A percentile compares a stretch with the other conserved stretches of the same genome.
Evolutionary conservation across 768 basidiomycete species (phyloP).

Genomic region (Agrocybe pediades): DNA sequence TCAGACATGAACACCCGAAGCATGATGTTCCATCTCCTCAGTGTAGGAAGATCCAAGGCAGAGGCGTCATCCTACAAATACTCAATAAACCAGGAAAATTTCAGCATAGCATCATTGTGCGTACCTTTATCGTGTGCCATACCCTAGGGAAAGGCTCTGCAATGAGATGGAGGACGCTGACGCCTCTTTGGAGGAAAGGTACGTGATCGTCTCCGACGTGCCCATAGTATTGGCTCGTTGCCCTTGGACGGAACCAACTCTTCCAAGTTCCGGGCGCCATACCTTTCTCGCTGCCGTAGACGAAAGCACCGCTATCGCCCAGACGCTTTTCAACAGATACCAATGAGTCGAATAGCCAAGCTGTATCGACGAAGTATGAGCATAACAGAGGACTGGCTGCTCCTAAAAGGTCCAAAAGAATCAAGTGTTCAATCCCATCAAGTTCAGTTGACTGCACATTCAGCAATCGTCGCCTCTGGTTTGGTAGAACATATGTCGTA

Average conservation of each 20-base stretch:
- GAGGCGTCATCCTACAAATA: slow-evolving; percentile 79
- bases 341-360: slow-evolving; percentile 89
- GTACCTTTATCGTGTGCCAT: slow-evolving; percentile 82
- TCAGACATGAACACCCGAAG: slow-evolving; percentile 87
- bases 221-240: slow-evolving; percentile 41
- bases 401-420: slow-evolving; percentile 92
- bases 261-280: slow-evolving; percentile 53
- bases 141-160: slow-evolving; percentile 85
- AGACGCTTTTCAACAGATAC: slow-evolving; percentile 72
- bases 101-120: too few relatives aligned
- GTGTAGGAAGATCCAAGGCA: slow-evolving; percentile 80
- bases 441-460: slow-evolving; percentile 63
- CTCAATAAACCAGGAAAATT: too few relatives aligned
- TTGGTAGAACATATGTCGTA: slow-evolving; percentile 61
- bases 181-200: slow-evolving; percentile 83
- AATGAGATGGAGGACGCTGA: slow-evolving; percentile 89
- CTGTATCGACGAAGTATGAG: slow-evolving; percentile 85
- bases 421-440: slow-evolving; percentile 82
- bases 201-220: slow-evolving; percentile 92
- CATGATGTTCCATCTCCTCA: slow-evolving; percentile 89
- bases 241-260: slow-evolving; percentile 70
- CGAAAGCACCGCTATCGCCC: slow-evolving; percentile 63
- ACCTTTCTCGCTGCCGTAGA: slow-evolving; percentile 40
- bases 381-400: slow-evolving; percentile 71
- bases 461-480: slow-evolving; percentile 59